Base-by-base conservation (phyloP, 306 rosid genomes). In the Canavalia ensiformis region DNA sequence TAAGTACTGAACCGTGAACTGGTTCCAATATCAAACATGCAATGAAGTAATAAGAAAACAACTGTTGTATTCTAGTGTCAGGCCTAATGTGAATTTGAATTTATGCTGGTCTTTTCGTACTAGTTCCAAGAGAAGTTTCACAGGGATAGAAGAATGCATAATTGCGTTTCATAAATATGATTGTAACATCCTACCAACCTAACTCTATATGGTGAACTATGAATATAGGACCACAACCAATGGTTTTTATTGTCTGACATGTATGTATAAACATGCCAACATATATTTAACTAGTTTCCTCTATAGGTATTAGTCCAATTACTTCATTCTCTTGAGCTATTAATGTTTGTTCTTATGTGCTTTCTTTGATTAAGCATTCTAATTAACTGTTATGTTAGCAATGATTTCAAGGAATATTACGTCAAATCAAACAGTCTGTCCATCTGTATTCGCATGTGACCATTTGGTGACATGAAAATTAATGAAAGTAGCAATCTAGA, bases 81-180 rank as follows among this genome's bases (percentile, higher is more conserved):
- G 78, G 58, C 50, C 72, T 1, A 2, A 65, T 29, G 31, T 77
- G 37, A 70, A 72, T 45, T 56, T 72, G 67, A 83, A 72, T 72
- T 78, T 65, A 64, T 65, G 80, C 71, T 12, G 47, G 33, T 4
- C 41, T 4, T 13, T 71, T 49, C 30, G 42, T 83, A 28, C 68
- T 44, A 51, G 25, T 68, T 76, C 33, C 44, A 52, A 76, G 41
- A 49, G 46, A 34, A n/a, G 60, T 29, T 54, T 10, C 12, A 62
- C 8, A 12, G 70, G 52, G 33, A 72, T 37, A 35, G 13, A 62
- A 37, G 41, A 5, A 62, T 54, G 75, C 78, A 68, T 78, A 55
- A 74, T 83, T 68, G 74, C 35, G 4, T 49, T 70, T 58, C 81
- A 76, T 83, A 57, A 87, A 66, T 84, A 58, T 59, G 83, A 80